Percentiles rank a stretch among this genome's conserved stretches.
These are phyloP conservation scores for Pichia gijzeniarum DNA, from an alignment of 805 yeast genomes.

Conservation along the genomic window DNA sequence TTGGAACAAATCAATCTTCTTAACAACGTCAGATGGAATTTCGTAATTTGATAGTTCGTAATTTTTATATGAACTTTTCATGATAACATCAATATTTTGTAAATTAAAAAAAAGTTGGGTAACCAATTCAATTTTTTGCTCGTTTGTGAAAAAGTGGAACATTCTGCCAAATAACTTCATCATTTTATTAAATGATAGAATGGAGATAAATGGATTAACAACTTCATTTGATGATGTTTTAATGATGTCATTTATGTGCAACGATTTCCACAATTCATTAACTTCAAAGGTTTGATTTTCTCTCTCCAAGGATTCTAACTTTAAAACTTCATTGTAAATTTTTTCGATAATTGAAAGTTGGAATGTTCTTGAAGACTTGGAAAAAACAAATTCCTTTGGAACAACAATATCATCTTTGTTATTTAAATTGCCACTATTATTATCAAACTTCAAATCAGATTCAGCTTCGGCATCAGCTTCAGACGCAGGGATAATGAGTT, in stretches of 20 bases:
- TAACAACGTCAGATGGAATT: constrained; percentile 47
- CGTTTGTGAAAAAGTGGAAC: constrained; percentile 71
- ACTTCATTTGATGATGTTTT: constrained; percentile 44
- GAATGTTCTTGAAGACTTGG: constrained; percentile 40
- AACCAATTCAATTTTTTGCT: constrained; percentile 69
- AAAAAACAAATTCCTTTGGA: constrained; percentile 29
- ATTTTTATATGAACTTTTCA: constrained; percentile 71
- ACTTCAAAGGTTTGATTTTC: constrained; percentile 43
- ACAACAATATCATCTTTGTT: constrained; percentile 19
- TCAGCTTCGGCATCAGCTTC: too few species aligned
- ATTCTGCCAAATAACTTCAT: constrained; percentile 84
- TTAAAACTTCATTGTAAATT: constrained; percentile 69
- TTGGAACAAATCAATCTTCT: constrained; percentile 71
- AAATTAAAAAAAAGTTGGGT: constrained; percentile 75
- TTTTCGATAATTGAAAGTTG: constrained; percentile 68
- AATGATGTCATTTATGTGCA: constrained; percentile 62
- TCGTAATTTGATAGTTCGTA: constrained; percentile 37
- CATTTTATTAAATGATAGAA: constrained; percentile 79
- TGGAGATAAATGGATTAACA: constrained; percentile 75
- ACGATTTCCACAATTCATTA: constrained; percentile 64
- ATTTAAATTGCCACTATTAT: constrained; percentile 1
- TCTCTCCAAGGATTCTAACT: constrained; percentile 70
- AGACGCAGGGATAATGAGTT: constrained; percentile 46
- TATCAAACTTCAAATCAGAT: constrained; percentile 23
- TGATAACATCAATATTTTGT: constrained; percentile 70